phyloP scores from a whole-genome alignment of 2,329 filamentous ascomycete genomes.

The Diplodia scrobiculata region DNA sequence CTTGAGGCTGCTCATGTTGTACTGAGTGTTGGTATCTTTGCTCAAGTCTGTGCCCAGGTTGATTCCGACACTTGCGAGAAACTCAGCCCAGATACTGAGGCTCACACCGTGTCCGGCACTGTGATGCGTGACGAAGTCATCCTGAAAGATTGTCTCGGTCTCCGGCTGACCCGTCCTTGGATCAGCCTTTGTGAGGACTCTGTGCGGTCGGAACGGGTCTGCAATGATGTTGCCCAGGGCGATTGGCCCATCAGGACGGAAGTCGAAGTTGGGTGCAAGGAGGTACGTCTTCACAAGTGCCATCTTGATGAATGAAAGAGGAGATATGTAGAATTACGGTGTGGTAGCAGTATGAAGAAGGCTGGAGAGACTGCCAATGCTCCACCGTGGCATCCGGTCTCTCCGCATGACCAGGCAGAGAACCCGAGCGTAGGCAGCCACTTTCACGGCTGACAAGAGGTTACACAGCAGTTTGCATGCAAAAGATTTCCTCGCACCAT shows the following conservation, averaged over 20 bases:
- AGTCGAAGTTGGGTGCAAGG: neutral
- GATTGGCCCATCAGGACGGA: neutral
- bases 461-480: no score
- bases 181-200: neutral
- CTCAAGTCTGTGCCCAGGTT: neutral
- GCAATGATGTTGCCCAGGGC: neutral
- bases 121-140: neutral
- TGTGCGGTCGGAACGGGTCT: neutral
- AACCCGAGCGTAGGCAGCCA: no score
- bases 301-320: neutral
- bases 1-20: neutral
- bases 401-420: no score
- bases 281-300: neutral
- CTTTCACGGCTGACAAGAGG: no score
- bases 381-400: no score
- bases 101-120: neutral
- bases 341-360: no score
- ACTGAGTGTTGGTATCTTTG: neutral
- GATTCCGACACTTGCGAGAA: neutral
- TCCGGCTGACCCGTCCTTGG: accelerated
- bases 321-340: no score
- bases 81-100: neutral
- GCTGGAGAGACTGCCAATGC: no score
- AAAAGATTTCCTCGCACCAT: no score
- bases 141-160: neutral